phyloP scores from a whole-genome alignment of 768 basidiomycete species.

The Lactarius trivialis region DNA sequence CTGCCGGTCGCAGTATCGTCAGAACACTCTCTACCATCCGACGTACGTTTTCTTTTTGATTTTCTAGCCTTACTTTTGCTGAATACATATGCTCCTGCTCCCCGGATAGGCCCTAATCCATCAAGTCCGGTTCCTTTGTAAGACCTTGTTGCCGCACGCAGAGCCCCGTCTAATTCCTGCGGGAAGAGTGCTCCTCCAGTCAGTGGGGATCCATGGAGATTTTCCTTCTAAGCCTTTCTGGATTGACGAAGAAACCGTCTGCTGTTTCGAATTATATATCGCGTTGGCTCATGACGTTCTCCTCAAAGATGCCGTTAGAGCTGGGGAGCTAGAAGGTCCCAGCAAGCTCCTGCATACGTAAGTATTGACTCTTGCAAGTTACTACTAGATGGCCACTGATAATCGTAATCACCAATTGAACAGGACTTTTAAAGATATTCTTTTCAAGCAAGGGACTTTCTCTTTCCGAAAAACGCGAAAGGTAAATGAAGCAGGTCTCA shows the following conservation, averaged over 20 bases:
- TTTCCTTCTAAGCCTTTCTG: too few species aligned
- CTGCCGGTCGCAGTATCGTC: too few species aligned
- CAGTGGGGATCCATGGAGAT: neutral
- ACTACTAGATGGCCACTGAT: neutral
- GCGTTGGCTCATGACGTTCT: neutral
- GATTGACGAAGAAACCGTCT: neutral
- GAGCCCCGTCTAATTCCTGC: neutral
- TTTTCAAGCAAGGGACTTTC: neutral
- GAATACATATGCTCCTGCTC: neutral
- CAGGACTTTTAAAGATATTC: neutral
- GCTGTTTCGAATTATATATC: neutral
- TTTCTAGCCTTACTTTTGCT: too few species aligned
- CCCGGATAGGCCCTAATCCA: neutral
- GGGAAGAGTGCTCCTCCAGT: neutral
- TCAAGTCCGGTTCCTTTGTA: neutral
- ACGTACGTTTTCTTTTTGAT: neutral
- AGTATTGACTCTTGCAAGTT: neutral
- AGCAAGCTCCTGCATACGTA: neutral
- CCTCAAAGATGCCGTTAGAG: neutral
- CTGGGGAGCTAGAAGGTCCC: neutral
- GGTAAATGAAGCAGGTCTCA: neutral
- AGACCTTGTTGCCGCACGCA: neutral
- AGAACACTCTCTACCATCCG: neutral
- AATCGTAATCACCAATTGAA: neutral
- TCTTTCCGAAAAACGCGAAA: neutral